These are phyloP conservation scores for Colletotrichum truncatum DNA, from an alignment of 2,329 filamentous ascomycete genomes.

Conservation along the genomic window DNA sequence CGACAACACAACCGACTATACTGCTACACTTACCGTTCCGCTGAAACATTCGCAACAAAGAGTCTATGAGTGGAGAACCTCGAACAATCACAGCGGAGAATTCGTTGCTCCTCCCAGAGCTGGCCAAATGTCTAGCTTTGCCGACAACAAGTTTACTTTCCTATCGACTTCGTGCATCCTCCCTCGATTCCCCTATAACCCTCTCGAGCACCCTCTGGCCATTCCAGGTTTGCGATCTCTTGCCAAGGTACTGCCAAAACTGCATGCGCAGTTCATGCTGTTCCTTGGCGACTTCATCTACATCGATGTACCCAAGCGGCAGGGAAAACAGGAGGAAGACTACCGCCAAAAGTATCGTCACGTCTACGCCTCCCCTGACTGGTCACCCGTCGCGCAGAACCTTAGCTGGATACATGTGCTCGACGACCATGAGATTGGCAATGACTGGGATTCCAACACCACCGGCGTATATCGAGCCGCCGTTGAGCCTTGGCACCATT, in stretches of 20 bases:
- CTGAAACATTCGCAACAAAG: slow-evolving; percentile 73
- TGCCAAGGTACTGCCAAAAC: slow-evolving; percentile 73
- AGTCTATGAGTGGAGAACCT: slow-evolving; percentile 84
- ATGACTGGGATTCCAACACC: slow-evolving; percentile 88
- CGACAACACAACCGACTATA: slow-evolving; percentile 84
- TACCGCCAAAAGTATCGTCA: slow-evolving; percentile 94
- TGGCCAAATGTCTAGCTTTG: slow-evolving; percentile 68
- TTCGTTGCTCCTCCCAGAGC: slow-evolving; percentile 81
- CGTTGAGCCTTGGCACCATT: slow-evolving; percentile 85
- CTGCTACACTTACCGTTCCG: slow-evolving; percentile 73
- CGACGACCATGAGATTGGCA: slow-evolving; percentile 95
- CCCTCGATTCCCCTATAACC: slow-evolving; percentile 88
- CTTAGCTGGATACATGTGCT: slow-evolving; percentile 98
- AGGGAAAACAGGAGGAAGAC: slow-evolving; percentile 76
- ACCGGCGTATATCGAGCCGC: slow-evolving; percentile 84
- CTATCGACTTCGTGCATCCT: slow-evolving; percentile 94
- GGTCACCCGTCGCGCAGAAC: slow-evolving; percentile 77
- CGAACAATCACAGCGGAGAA: slow-evolving; percentile 85
- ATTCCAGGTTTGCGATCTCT: slow-evolving; percentile 84
- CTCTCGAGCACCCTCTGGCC: slow-evolving; percentile 81
- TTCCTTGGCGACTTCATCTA: slow-evolving; percentile 91
- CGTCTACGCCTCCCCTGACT: slow-evolving; percentile 95
- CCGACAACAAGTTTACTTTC: slow-evolving; percentile 83
- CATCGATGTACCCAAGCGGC: slow-evolving; percentile 84
- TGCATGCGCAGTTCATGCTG: slow-evolving; percentile 83